Conservation (phyloP, 2,329 filamentous ascomycete species). For the Cadophora gregata region DNA sequence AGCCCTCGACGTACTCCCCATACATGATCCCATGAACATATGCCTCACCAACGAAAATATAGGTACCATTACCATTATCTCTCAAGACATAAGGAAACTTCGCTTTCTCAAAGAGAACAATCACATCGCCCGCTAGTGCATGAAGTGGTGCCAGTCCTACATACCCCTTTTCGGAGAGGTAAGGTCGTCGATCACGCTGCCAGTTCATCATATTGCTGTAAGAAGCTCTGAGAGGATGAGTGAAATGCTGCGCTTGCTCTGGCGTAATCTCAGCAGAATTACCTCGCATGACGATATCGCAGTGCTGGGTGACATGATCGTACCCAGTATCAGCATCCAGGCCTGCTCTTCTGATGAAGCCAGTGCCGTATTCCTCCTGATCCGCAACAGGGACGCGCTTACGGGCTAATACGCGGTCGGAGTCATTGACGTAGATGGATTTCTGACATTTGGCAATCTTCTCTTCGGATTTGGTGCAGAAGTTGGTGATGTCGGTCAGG, state of each 20-base stretch:
- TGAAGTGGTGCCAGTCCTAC: slow-evolving; percentile 10
- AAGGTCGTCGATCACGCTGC: slow-evolving; percentile 16
- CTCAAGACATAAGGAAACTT: slow-evolving; percentile 22
- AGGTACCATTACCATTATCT: neutral
- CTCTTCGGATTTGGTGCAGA: slow-evolving; percentile 5
- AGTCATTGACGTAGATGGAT: neutral
- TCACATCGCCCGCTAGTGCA: slow-evolving; percentile 10
- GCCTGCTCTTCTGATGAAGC: slow-evolving; percentile 14
- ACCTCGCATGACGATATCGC: neutral
- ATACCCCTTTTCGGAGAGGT: slow-evolving; percentile 17
- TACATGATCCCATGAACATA: slow-evolving; percentile 29
- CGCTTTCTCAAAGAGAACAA: slow-evolving; percentile 17
- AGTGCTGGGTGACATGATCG: neutral
- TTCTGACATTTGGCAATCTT: slow-evolving; percentile 2
- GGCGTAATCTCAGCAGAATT: neutral
- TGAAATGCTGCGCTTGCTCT: neutral
- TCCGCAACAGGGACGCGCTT: slow-evolving; percentile 22
- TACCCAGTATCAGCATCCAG: neutral
- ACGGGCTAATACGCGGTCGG: neutral
- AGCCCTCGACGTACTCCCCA: slow-evolving; percentile 15
- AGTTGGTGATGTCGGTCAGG: neutral
- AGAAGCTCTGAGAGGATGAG: neutral
- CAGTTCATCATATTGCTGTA: slow-evolving; percentile 21
- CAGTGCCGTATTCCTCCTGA: slow-evolving; percentile 21
- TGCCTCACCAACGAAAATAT: slow-evolving; percentile 21